A percentile compares a stretch with the other conserved stretches of the same genome.
phyloP scores from a whole-genome alignment of 1,139 yeast genomes.

The Diutina mesorugosa region DNA sequence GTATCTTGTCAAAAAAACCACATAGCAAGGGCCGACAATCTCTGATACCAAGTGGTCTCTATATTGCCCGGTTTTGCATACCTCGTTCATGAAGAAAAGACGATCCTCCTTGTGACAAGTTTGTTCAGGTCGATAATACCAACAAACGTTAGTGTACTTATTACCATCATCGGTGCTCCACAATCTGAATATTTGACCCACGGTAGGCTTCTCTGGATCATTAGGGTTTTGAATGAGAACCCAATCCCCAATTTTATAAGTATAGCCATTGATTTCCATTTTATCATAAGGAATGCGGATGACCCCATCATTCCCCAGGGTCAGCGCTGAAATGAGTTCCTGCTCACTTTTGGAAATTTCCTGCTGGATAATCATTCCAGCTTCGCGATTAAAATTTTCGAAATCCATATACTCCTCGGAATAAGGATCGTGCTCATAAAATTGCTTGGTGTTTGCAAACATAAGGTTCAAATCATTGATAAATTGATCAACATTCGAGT shows the following conservation, averaged over 20 bases:
- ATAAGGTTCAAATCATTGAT: slow-evolving; percentile 64
- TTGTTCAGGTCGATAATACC: slow-evolving; percentile 97
- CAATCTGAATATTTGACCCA: slow-evolving; percentile 84
- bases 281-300: slow-evolving; percentile 64
- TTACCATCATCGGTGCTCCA: slow-evolving; percentile 85
- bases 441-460: slow-evolving; percentile 63
- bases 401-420: slow-evolving; percentile 44
- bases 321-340: slow-evolving; percentile 60
- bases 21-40: slow-evolving; percentile 87
- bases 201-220: slow-evolving; percentile 79
- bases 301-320: slow-evolving; percentile 38
- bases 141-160: slow-evolving; percentile 85
- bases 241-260: slow-evolving; percentile 91
- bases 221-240: slow-evolving; percentile 76
- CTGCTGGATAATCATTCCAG: slow-evolving; percentile 46
- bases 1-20: slow-evolving; percentile 85
- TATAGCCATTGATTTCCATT: slow-evolving; percentile 56
- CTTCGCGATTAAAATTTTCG: slow-evolving; percentile 44
- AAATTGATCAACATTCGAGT: slow-evolving; percentile 62
- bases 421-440: slow-evolving; percentile 41
- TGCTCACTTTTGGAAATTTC: slow-evolving; percentile 77
- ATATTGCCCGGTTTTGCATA: slow-evolving; percentile 92
- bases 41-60: slow-evolving; percentile 87
- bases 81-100: slow-evolving; percentile 84
- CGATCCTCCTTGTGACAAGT: slow-evolving; percentile 89